phyloP scores from a whole-genome alignment of 371 early-diverging fungal genomes.

The Apophysomyces ossiformis region DNA sequence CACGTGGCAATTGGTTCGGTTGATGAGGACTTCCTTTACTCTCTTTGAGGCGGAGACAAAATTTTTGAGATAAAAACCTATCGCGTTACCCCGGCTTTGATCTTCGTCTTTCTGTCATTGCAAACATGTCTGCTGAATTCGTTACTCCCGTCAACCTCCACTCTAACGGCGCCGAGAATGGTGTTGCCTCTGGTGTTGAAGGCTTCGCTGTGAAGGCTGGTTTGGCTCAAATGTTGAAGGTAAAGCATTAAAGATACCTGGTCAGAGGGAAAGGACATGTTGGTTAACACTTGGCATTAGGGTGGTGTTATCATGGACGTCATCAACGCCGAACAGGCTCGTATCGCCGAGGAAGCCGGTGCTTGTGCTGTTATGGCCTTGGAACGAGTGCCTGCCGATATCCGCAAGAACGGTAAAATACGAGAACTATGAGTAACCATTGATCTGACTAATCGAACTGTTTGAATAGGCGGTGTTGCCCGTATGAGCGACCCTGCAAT shows the following conservation, averaged over 20 bases:
- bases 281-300: conserved; percentile 41
- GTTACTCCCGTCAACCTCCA: conserved; percentile 74
- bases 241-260: conserved; percentile 25
- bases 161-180: conserved; percentile 45
- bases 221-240: conserved; percentile 98
- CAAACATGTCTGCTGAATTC: conserved; percentile 48
- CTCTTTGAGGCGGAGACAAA: too few species aligned
- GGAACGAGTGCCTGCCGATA: conserved; percentile 98
- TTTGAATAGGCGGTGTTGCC: conserved; percentile 85
- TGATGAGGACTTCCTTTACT: too few species aligned
- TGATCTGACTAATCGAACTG: background rate
- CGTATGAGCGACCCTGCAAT: conserved; percentile 98
- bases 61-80: background rate
- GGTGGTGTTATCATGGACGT: conserved; percentile 99
- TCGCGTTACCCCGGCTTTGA: conserved; percentile 7
- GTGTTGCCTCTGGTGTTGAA: conserved; percentile 44
- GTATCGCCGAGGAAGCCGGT: conserved; percentile 98
- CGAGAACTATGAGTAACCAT: conserved; percentile 11
- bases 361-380: conserved; percentile 98
- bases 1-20: background rate
- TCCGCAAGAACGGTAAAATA: conserved; percentile 88
- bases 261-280: background rate
- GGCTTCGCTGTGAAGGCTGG: conserved; percentile 88
- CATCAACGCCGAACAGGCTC: conserved; percentile 95
- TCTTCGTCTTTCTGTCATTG: background rate